Evolutionary conservation across 768 basidiomycete species (phyloP).

Genomic region (Dioszegia hungarica): DNA sequence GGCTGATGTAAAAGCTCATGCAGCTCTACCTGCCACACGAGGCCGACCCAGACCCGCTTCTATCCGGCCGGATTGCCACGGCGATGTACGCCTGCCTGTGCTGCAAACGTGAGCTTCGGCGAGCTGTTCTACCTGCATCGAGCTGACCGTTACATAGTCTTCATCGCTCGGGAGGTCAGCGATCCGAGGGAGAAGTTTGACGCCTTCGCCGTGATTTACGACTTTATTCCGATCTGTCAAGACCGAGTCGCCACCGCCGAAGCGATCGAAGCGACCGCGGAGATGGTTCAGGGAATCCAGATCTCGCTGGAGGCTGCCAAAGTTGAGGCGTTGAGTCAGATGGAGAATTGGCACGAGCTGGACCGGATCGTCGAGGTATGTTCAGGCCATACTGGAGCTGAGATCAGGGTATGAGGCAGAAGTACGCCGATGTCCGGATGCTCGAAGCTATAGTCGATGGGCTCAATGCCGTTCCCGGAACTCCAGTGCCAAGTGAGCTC

Average conservation of each 20-base stretch:
- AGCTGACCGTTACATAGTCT: too few relatives aligned
- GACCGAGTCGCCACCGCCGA: not conserved
- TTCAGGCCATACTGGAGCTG: too few relatives aligned
- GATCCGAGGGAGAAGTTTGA: not conserved
- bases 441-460: not conserved
- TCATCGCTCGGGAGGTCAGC: not conserved
- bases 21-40: not conserved
- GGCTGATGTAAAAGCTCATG: not conserved
- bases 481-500: not conserved
- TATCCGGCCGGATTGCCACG: not conserved
- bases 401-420: not conserved
- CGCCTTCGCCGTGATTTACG: not conserved
- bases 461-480: not conserved
- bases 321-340: not conserved
- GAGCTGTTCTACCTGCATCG: too few relatives aligned
- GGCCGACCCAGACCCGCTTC: not conserved
- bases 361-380: not conserved
- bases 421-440: not conserved
- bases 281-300: not conserved
- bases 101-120: slow-evolving; percentile 2
- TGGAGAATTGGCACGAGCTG: not conserved
- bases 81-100: slow-evolving; percentile 2
- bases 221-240: not conserved
- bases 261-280: not conserved
- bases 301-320: not conserved